Base-by-base conservation (phyloP, 31 red algal genomes). In the Asparagopsis taxiformis region DNA sequence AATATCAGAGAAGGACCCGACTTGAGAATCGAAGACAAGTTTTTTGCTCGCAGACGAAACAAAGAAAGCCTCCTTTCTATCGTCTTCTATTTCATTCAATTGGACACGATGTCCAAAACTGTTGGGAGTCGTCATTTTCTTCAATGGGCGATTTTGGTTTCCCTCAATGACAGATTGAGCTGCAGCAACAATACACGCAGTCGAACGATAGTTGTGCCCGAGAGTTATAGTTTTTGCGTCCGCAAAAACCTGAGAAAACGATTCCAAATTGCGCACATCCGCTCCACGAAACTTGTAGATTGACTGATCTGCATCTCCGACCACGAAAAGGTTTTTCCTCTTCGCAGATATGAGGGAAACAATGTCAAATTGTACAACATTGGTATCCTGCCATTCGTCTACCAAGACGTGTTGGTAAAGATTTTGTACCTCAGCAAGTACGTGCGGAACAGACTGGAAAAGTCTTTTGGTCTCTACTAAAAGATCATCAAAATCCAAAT, bases 301-400 rank as follows among this genome's bases (percentile, higher is more conserved):
- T 9, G 81, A 82, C 59, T 97, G 94, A 56, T 92, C 77, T 24
- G 50, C 55, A 66, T 92, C 77, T 57, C 76, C 87, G 8, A 83
- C 74, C 16, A 85, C 77, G 38, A 83, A 91, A 15, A 91, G 39
- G 49, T 91, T 84, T 31, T 67, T 49, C 36, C 32, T 62, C 21
- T 72, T 62, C 32, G 19, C 29, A 31, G 82, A 43, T 1, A 95
- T 31, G 1, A 92, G 32, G 9, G 65, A 62, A 3, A 92, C 68
- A 9, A 92, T 66, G 25, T 84, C 83, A 64, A 85, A 97, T 64
- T 97, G 94, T 16, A 89, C 65, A 9, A 41, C 31, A 39, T 92
- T 97, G 13, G 76, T 85, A 38, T 97, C 94, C 60, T 97, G 94
- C 59, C 69, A 92, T 52, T 97, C 94, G 56, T 97, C 94, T n/a